phyloP scores from a whole-genome alignment of 2,329 filamentous ascomycete species.

The Piedraia hortae region DNA sequence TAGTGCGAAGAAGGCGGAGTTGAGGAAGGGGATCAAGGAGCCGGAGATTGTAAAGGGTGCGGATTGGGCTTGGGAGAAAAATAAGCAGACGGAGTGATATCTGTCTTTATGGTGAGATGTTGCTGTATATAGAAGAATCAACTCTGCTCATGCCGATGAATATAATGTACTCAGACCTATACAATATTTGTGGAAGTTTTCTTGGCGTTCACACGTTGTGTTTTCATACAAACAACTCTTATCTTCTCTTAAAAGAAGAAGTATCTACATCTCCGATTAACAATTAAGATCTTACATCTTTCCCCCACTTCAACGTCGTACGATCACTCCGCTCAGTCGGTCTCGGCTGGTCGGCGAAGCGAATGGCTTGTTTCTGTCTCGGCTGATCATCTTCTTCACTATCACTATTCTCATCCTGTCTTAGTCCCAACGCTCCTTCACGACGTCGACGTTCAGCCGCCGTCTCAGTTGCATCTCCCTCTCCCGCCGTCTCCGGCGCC shows the following conservation, averaged over 20 bases:
- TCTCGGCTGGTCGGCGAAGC: constrained; percentile 8
- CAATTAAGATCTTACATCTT: constrained; percentile 6
- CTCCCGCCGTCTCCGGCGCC: constrained; percentile 9
- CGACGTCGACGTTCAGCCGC: constrained; percentile 46
- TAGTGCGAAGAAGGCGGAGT: constrained; percentile 23
- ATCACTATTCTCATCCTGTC: constrained; percentile 17
- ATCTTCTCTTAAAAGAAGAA: no score
- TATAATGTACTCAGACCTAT: neutral
- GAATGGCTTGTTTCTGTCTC: constrained; percentile 4
- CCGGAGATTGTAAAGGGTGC: constrained; percentile 22
- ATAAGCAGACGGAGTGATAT: neutral
- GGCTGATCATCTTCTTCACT: constrained; percentile 21
- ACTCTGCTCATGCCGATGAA: no score
- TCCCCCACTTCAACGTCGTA: constrained; percentile 10
- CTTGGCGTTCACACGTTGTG: no score
- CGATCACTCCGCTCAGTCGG: constrained; percentile 4
- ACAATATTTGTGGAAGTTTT: neutral
- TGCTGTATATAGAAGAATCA: neutral
- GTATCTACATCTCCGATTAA: neutral
- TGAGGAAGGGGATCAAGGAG: constrained; percentile 24
- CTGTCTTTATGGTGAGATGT: neutral
- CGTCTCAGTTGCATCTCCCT: constrained; percentile 29
- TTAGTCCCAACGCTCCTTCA: constrained; percentile 43
- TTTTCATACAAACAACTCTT: no score
- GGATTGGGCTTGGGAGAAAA: constrained; percentile 20